Evolutionary conservation across 1,284 basidiomycete genomes (phyloP).

Genomic region (Puccinia coronata): DNA sequence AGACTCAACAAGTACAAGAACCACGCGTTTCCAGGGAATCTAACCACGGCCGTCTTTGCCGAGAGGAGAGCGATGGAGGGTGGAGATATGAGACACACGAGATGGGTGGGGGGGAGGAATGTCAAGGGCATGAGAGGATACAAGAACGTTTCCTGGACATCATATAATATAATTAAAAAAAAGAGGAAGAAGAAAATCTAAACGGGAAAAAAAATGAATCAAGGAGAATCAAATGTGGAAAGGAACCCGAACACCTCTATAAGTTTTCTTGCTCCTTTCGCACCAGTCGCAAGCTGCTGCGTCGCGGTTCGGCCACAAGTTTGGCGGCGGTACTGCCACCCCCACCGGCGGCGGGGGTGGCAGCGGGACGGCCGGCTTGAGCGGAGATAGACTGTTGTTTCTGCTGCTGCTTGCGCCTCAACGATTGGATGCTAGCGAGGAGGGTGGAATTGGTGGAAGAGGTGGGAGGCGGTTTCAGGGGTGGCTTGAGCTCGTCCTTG

Average conservation of each 20-base stretch:
- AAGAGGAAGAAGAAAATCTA: background rate
- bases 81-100: no score
- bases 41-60: no score
- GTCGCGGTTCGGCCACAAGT: background rate
- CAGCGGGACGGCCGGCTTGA: background rate
- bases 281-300: conserved; percentile 11
- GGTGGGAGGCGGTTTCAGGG: background rate
- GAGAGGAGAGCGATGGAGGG: no score
- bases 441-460: conserved; percentile 9
- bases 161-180: no score
- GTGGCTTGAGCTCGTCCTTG: background rate
- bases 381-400: background rate
- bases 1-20: no score
- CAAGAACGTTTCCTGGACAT: no score
- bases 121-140: no score
- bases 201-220: background rate
- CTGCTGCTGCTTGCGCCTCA: conserved; percentile 24
- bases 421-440: conserved; percentile 27
- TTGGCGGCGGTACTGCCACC: background rate
- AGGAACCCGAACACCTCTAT: background rate
- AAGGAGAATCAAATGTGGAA: background rate
- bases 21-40: no score
- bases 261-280: background rate
- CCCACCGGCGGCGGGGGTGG: no score
- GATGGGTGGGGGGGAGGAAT: no score